Evolutionary conservation across 805 yeast species (phyloP).

Genomic region (Cyberlindnera subsufficiens): DNA sequence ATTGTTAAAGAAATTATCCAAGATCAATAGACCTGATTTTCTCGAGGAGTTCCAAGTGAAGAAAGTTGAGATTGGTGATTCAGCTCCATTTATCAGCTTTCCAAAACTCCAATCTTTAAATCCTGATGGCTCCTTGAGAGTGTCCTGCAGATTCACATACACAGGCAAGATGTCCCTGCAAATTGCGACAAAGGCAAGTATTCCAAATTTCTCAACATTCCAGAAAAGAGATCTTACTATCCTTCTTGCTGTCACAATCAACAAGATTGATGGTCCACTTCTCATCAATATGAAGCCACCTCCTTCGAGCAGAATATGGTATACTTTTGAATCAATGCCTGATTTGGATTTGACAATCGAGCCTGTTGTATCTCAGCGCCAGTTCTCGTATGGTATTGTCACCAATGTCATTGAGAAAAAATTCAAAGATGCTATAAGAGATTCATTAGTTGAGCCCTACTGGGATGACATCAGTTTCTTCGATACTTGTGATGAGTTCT

Average conservation of each 20-base stretch:
- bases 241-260: conserved; percentile 61
- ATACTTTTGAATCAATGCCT: conserved; percentile 78
- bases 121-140: conserved; percentile 71
- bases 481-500: conserved; percentile 59
- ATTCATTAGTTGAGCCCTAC: conserved; percentile 75
- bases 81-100: conserved; percentile 74
- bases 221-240: conserved; percentile 70
- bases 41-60: conserved; percentile 76
- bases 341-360: conserved; percentile 68
- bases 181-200: conserved; percentile 71
- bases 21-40: conserved; percentile 83
- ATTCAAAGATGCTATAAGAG: conserved; percentile 72
- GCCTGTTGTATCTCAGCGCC: conserved; percentile 86
- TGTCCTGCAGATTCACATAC: conserved; percentile 59
- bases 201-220: conserved; percentile 64
- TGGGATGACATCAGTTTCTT: conserved; percentile 84
- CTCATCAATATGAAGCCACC: conserved; percentile 74
- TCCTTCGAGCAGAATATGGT: conserved; percentile 90
- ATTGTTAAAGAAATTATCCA: conserved; percentile 65
- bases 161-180: conserved; percentile 72
- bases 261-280: conserved; percentile 68
- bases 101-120: conserved; percentile 65
- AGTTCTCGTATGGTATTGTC: conserved; percentile 69
- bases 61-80: conserved; percentile 65
- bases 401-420: conserved; percentile 76